Conservation (phyloP, 2,329 filamentous ascomycete species). For the Aspergillus niger region DNA sequence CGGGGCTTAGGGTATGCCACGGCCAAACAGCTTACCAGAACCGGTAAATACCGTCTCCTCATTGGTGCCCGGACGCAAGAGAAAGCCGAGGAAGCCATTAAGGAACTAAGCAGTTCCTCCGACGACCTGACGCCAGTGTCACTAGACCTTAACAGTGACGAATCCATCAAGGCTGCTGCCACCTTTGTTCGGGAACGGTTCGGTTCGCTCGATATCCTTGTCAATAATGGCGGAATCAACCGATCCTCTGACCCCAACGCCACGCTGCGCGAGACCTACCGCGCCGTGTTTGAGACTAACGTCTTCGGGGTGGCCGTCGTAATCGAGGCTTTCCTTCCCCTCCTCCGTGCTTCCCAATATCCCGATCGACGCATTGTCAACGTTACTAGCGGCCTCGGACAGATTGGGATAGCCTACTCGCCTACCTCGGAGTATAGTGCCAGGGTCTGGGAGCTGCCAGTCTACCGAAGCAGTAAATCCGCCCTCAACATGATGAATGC, state of each 20-base stretch:
- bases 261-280: constrained; percentile 4
- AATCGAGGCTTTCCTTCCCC: constrained; percentile 6
- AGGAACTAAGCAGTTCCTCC: not conserved
- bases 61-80: not conserved
- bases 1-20: constrained; percentile 2
- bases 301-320: constrained; percentile 7
- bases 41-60: not conserved
- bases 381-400: constrained; percentile 11
- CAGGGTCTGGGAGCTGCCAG: constrained; percentile 1
- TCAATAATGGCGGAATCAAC: not conserved
- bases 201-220: not conserved
- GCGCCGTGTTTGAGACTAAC: constrained; percentile 10
- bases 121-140: not conserved
- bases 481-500: constrained; percentile 14
- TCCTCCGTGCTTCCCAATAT: constrained; percentile 7
- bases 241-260: not conserved
- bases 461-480: constrained; percentile 9
- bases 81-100: not conserved
- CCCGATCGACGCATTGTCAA: constrained; percentile 11
- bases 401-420: constrained; percentile 6
- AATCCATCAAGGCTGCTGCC: not conserved
- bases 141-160: not conserved
- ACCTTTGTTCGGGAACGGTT: not conserved
- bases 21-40: not conserved
- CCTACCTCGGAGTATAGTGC: constrained; percentile 2